These are phyloP conservation scores for Flaveria brownii DNA, from an alignment of 129 eudicot genomes.

Conservation along the genomic window DNA sequence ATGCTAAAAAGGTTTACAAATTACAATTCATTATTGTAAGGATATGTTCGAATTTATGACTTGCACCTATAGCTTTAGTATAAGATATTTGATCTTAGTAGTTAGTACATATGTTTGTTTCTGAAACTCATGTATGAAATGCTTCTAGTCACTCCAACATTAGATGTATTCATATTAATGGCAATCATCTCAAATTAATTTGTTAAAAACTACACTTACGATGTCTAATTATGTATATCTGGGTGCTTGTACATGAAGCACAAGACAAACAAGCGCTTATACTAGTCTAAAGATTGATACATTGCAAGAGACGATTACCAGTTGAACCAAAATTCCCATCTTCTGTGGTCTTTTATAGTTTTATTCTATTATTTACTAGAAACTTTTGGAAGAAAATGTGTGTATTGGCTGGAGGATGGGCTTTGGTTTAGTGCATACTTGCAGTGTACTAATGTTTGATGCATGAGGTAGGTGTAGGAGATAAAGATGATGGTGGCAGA, in stretches of 20 bases:
- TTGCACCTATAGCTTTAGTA: too few relatives aligned
- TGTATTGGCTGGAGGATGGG: neutral
- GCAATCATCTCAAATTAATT: neutral
- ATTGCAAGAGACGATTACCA: neutral
- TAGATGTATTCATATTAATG: too few relatives aligned
- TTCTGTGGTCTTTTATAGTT: neutral
- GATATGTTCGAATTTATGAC: neutral
- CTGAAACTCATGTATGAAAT: too few relatives aligned
- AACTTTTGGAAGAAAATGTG: slow-evolving; percentile 12
- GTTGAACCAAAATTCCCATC: neutral
- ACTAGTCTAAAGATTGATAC: neutral
- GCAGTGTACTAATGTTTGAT: slow-evolving; percentile 11
- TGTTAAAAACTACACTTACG: neutral
- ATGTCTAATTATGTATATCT: neutral
- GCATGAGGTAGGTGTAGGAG: slow-evolving; percentile 49
- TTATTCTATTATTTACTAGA: neutral
- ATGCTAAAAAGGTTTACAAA: neutral
- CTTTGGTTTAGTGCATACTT: neutral
- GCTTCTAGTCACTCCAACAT: too few relatives aligned
- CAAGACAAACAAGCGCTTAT: neutral
- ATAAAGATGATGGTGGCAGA: slow-evolving; percentile 52
- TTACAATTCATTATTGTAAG: neutral
- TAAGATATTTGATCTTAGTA: neutral
- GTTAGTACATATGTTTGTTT: neutral
- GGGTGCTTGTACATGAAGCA: slow-evolving; percentile 6